Evolutionary conservation across 805 yeast genomes (phyloP).

Genomic region (Kodamaea lidongshanica): DNA sequence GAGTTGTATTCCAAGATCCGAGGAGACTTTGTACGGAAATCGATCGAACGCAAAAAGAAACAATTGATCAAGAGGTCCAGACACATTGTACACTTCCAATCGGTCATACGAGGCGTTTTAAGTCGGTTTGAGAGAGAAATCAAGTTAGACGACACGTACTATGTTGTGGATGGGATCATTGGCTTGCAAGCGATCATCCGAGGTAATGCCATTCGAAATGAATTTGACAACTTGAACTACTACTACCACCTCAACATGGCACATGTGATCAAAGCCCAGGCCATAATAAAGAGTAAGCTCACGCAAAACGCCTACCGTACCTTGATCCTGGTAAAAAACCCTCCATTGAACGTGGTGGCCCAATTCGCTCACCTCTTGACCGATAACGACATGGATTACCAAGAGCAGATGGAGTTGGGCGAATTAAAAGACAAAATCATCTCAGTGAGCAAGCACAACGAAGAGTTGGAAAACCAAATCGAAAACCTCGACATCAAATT

Average conservation of each 20-base stretch:
- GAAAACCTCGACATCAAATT: slow-evolving; percentile 74
- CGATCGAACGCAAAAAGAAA: slow-evolving; percentile 15
- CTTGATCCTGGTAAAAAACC: slow-evolving; percentile 62
- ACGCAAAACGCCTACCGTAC: slow-evolving; percentile 70
- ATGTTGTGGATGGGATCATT: slow-evolving; percentile 32
- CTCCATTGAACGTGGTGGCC: slow-evolving; percentile 70
- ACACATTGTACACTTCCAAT: slow-evolving; percentile 38
- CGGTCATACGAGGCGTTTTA: slow-evolving; percentile 57
- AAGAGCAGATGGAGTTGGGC: slow-evolving; percentile 65
- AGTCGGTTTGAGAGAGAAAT: slow-evolving; percentile 52
- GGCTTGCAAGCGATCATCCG: slow-evolving; percentile 51
- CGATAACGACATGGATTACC: slow-evolving; percentile 67
- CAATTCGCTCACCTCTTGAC: slow-evolving; percentile 72
- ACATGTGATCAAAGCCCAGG: slow-evolving; percentile 69
- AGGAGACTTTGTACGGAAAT: slow-evolving; percentile 27
- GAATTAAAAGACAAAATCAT: slow-evolving; percentile 62
- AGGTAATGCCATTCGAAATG: slow-evolving; percentile 40
- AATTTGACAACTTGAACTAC: slow-evolving; percentile 23
- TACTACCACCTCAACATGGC: slow-evolving; percentile 52
- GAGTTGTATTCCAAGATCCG: slow-evolving; percentile 38
- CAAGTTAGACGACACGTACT: slow-evolving; percentile 47
- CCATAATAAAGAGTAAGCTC: slow-evolving; percentile 58
- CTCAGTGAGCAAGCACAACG: slow-evolving; percentile 64
- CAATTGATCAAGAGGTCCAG: slow-evolving; percentile 16
- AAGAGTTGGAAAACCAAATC: slow-evolving; percentile 64